Conservation (phyloP, 345 rosid genomes). For the Lepidium didymum region DNA sequence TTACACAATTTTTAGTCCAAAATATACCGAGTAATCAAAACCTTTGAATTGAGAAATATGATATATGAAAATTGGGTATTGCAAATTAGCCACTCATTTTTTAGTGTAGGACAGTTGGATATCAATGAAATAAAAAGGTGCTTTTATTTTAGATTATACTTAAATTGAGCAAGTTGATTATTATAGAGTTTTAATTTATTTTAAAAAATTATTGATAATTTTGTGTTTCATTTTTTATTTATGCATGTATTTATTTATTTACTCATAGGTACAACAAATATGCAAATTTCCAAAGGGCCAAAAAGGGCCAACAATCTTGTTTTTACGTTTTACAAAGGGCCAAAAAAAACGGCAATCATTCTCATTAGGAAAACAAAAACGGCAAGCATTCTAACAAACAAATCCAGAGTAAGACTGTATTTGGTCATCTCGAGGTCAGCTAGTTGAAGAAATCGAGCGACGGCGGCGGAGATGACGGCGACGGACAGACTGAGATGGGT, state of each 20-base stretch:
- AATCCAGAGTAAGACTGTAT: neutral
- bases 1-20: too few relatives aligned
- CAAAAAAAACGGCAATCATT: neutral
- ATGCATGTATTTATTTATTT: neutral
- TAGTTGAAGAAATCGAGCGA: neutral
- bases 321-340: neutral
- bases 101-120: neutral
- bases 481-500: constrained; percentile 86
- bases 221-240: neutral
- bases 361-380: neutral
- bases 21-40: neutral
- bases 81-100: neutral
- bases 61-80: too few relatives aligned
- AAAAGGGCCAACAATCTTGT: too few relatives aligned
- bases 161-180: neutral
- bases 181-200: neutral
- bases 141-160: neutral
- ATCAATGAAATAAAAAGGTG: too few relatives aligned
- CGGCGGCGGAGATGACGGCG: constrained; percentile 13
- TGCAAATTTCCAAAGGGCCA: neutral
- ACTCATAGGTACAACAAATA: neutral
- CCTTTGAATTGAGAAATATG: too few relatives aligned
- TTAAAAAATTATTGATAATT: neutral
- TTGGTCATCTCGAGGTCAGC: constrained; percentile 27
- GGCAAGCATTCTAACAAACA: neutral